These are phyloP conservation scores for Penicillium dipodomyicola DNA, from an alignment of 495 filamentous ascomycete genomes.

Conservation along the genomic window DNA sequence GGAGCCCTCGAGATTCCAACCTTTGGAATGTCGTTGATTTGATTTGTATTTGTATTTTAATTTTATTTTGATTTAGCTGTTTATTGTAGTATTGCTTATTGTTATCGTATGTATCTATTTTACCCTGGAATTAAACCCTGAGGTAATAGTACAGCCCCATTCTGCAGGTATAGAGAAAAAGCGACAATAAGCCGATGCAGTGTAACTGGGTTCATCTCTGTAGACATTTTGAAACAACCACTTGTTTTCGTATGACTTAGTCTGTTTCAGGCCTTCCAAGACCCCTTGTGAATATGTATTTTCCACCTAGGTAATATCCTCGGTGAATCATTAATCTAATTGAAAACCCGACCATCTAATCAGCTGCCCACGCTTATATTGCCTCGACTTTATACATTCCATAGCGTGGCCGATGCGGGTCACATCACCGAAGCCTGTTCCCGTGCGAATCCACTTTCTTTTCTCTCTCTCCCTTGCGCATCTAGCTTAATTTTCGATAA, in stretches of 20 bases:
- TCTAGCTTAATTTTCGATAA: slow-evolving; percentile 5
- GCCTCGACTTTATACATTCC: slow-evolving; percentile 18
- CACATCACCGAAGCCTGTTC: slow-evolving; percentile 9
- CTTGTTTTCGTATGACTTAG: slow-evolving; percentile 1
- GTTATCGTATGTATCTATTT: neutral
- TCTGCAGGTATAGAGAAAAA: neutral
- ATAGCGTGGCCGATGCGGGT: slow-evolving; percentile 20
- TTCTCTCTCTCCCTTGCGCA: slow-evolving; percentile 4
- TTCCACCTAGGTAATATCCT: neutral
- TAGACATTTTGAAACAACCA: slow-evolving; percentile 7
- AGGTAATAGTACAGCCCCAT: neutral
- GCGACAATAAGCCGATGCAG: neutral
- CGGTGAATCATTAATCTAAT: neutral
- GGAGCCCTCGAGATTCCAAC: too few species aligned
- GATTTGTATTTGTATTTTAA: neutral
- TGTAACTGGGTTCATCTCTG: slow-evolving; percentile 7
- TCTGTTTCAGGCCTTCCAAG: slow-evolving; percentile 6
- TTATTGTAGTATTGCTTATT: neutral
- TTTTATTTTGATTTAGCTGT: neutral
- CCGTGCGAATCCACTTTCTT: slow-evolving; percentile 16
- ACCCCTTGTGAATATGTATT: neutral
- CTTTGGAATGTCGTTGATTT: neutral
- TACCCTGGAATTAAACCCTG: neutral
- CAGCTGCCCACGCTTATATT: slow-evolving; percentile 8
- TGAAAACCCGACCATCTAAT: slow-evolving; percentile 8